phyloP scores from a whole-genome alignment of 2,329 filamentous ascomycete species.

The Arthrinium phaeospermum region DNA sequence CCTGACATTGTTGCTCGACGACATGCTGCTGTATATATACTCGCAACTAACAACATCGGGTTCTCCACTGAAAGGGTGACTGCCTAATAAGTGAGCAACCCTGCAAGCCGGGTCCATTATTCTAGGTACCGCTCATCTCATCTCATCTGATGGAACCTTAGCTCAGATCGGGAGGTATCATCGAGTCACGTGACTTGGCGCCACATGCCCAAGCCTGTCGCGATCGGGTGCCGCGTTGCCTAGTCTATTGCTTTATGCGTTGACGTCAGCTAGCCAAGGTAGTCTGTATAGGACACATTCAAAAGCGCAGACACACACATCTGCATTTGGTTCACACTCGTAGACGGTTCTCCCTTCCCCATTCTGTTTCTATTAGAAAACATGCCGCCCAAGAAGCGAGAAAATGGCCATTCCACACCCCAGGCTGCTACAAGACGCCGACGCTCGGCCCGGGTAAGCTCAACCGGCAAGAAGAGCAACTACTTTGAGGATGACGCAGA shows the following conservation, averaged over 20 bases:
- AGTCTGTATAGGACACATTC: not conserved
- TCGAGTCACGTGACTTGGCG: not conserved
- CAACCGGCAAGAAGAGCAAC: conserved; percentile 51
- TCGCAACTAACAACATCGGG: not conserved
- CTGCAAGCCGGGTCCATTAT: not conserved
- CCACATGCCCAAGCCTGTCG: not conserved
- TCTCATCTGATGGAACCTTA: not conserved
- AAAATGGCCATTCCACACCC: conserved; percentile 25
- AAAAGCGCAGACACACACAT: not conserved
- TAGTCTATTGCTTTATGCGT: not conserved
- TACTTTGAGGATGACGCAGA: conserved; percentile 53
- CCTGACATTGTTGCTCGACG: not conserved
- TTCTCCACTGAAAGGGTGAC: not conserved
- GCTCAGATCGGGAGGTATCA: not conserved
- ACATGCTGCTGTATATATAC: not conserved
- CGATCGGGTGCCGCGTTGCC: conserved; percentile 12
- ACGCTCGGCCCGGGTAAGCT: conserved; percentile 52
- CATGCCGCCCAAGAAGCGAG: conserved; percentile 13
- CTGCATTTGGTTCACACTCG: not conserved
- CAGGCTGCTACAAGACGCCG: conserved; percentile 32
- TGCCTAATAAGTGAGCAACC: not conserved
- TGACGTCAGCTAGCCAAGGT: not conserved
- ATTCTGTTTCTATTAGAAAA: not conserved
- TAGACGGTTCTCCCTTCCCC: no score
- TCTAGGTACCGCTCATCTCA: not conserved